These are phyloP conservation scores for Thraustotheca clavata DNA, from an alignment of 352 stramenopile species.

Conservation along the genomic window DNA sequence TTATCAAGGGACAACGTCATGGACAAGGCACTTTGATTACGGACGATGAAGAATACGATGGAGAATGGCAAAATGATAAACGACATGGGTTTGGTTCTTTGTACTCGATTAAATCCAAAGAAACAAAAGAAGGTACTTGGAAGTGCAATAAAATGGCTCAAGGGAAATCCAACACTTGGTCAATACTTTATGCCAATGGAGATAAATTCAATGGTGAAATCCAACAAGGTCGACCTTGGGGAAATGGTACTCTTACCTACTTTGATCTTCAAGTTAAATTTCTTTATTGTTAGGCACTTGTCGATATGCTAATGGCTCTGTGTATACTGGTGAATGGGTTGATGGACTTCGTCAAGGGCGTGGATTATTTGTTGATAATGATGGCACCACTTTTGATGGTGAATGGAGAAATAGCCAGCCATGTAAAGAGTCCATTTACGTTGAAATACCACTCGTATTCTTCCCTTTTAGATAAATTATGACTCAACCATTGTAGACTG, in stretches of 20 bases:
- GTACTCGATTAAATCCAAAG: constrained; percentile 46
- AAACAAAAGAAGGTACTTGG: constrained; percentile 64
- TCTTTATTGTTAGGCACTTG: constrained; percentile 56
- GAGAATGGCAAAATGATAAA: constrained; percentile 65
- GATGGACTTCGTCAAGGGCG: constrained; percentile 71
- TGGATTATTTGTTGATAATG: constrained; percentile 50
- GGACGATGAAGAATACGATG: constrained; percentile 49
- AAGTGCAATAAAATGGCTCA: constrained; percentile 46
- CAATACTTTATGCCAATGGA: constrained; percentile 57
- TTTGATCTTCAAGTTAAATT: background rate
- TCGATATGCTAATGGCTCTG: constrained; percentile 84
- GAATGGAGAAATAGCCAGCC: constrained; percentile 68
- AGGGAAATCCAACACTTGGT: constrained; percentile 35
- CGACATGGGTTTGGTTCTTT: constrained; percentile 52
- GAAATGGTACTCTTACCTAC: constrained; percentile 24
- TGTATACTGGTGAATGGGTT: constrained; percentile 82
- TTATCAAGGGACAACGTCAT: constrained; percentile 59
- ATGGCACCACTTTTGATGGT: constrained; percentile 57
- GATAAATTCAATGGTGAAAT: constrained; percentile 69
- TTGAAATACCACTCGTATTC: constrained; percentile 42
- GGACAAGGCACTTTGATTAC: constrained; percentile 46
- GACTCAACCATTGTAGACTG: background rate
- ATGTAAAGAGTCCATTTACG: constrained; percentile 29
- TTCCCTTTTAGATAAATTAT: background rate
- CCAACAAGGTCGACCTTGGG: constrained; percentile 49